Conservation (phyloP, 495 filamentous ascomycete genomes). For the Penicillium bialowiezense region DNA sequence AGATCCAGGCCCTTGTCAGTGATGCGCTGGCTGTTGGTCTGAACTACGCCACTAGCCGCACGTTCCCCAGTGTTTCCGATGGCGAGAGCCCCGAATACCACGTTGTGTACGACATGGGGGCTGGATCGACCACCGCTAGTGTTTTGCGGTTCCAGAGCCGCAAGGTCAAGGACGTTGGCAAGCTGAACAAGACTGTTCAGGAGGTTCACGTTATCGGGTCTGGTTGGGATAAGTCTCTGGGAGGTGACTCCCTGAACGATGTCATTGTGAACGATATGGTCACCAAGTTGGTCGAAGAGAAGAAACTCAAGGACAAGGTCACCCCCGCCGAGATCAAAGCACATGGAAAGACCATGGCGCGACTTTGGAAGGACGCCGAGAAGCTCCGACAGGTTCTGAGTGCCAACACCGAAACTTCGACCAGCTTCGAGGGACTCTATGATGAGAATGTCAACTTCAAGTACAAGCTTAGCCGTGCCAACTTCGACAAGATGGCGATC, state of each 20-base stretch:
- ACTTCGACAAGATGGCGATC: constrained; percentile 80
- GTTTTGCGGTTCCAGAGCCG: constrained; percentile 85
- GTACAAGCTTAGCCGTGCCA: constrained; percentile 79
- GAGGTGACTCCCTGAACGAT: constrained; percentile 85
- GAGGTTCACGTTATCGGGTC: constrained; percentile 83
- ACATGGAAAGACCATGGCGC: constrained; percentile 82
- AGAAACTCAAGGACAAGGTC: constrained; percentile 67
- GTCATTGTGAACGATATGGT: constrained; percentile 88
- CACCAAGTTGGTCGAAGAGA: constrained; percentile 66
- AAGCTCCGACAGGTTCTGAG: constrained; percentile 85
- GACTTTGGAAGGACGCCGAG: constrained; percentile 90
- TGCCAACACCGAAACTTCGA: constrained; percentile 78
- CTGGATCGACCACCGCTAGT: constrained; percentile 94
- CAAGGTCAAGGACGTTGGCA: constrained; percentile 86
- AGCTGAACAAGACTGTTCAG: constrained; percentile 94
- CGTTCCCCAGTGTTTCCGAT: constrained; percentile 78
- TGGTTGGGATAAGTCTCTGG: constrained; percentile 86
- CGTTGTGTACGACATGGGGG: constrained; percentile 96
- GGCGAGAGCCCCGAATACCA: constrained; percentile 89
- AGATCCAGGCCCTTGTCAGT: constrained; percentile 78
- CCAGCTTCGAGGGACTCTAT: constrained; percentile 83
- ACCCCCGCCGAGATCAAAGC: constrained; percentile 56
- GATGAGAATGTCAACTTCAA: constrained; percentile 85
- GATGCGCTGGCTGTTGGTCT: constrained; percentile 91
- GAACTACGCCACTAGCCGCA: constrained; percentile 89